Percentiles rank a stretch among this genome's conserved stretches.
These are phyloP conservation scores for Arxiozyma slooffiae DNA, from an alignment of 1,139 yeast species.

Conservation along the genomic window DNA sequence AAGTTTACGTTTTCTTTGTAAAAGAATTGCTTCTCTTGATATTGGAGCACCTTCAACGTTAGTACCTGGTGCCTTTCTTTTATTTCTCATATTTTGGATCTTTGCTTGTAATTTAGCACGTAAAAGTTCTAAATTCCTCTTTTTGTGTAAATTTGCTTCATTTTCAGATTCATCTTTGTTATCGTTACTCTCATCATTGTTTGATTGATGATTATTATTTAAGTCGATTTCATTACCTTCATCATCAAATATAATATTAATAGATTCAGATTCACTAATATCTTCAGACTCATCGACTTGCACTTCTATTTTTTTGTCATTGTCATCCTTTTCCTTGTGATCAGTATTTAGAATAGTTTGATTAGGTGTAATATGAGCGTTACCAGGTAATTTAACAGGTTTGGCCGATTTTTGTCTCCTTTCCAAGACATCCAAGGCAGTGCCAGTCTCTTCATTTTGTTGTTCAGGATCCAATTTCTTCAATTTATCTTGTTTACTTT, in stretches of 20 bases:
- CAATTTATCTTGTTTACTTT: slow-evolving; percentile 49
- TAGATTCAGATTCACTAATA: slow-evolving; percentile 27
- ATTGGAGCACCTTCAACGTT: slow-evolving; percentile 71
- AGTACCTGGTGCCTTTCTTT: slow-evolving; percentile 87
- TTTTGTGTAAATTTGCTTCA: slow-evolving; percentile 41
- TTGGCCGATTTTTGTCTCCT: slow-evolving; percentile 48
- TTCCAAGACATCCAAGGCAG: slow-evolving; percentile 60
- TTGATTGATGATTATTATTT: slow-evolving; percentile 1
- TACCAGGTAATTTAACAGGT: slow-evolving; percentile 50
- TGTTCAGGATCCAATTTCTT: slow-evolving; percentile 68
- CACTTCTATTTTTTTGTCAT: slow-evolving; percentile 15
- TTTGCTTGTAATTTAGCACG: slow-evolving; percentile 64
- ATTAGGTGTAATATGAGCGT: slow-evolving; percentile 13
- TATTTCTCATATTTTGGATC: slow-evolving; percentile 60
- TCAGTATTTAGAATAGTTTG: slow-evolving; percentile 2
- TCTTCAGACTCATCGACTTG: slow-evolving; percentile 23
- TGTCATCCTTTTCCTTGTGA: slow-evolving; percentile 8
- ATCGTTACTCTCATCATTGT: slow-evolving; percentile 31
- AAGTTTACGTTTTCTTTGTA: slow-evolving; percentile 42
- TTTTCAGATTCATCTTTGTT: slow-evolving; percentile 31
- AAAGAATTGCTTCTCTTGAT: slow-evolving; percentile 66
- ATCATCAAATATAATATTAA: slow-evolving; percentile 59
- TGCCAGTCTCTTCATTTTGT: slow-evolving; percentile 41
- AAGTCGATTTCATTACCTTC: slow-evolving; percentile 48
- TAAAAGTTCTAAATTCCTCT: slow-evolving; percentile 53